A percentile compares a stretch with the other conserved stretches of the same genome.
Conservation (phyloP, 2,329 filamentous ascomycete genomes). For the Cladosporium cucumerinum region DNA sequence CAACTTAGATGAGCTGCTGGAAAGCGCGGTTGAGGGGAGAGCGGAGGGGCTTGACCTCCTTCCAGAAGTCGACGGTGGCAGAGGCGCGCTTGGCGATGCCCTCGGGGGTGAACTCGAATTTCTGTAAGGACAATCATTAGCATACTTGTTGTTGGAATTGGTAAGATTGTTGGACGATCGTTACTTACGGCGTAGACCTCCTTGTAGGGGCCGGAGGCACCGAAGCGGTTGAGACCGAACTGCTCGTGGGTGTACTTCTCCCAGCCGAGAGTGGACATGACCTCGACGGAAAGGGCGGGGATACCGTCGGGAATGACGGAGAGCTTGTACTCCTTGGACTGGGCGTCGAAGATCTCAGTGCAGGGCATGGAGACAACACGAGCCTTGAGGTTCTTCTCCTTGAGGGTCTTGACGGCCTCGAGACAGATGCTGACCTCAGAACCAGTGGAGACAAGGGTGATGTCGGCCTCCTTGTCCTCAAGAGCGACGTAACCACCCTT, state of each 20-base stretch:
- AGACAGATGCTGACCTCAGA: constrained; percentile 94
- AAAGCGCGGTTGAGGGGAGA: constrained; percentile 97
- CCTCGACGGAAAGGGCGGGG: constrained; percentile 89
- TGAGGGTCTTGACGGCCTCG: constrained; percentile 86
- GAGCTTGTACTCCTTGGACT: constrained; percentile 92
- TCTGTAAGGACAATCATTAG: constrained; percentile 52
- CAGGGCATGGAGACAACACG: constrained; percentile 95
- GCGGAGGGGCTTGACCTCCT: constrained; percentile 80
- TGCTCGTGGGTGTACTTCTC: constrained; percentile 99
- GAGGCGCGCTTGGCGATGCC: constrained; percentile 92
- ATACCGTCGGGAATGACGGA: constrained; percentile 91
- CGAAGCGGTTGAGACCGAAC: constrained; percentile 98
- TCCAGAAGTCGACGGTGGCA: constrained; percentile 95
- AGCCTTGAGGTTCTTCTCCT: constrained; percentile 80
- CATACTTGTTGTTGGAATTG: not conserved
- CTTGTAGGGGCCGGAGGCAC: constrained; percentile 95
- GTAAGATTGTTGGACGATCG: not conserved
- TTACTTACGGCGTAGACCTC: constrained; percentile 78
- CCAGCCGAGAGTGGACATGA: constrained; percentile 97
- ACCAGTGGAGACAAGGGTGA: constrained; percentile 91
- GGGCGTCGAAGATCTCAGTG: constrained; percentile 93
- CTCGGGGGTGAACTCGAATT: constrained; percentile 99
- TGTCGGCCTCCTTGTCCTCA: constrained; percentile 76
- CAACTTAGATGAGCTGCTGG: constrained; percentile 83
- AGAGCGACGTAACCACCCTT: constrained; percentile 94